These are phyloP conservation scores for Apiospora pterosperma DNA, from an alignment of 2,329 filamentous ascomycete genomes.

Conservation along the genomic window DNA sequence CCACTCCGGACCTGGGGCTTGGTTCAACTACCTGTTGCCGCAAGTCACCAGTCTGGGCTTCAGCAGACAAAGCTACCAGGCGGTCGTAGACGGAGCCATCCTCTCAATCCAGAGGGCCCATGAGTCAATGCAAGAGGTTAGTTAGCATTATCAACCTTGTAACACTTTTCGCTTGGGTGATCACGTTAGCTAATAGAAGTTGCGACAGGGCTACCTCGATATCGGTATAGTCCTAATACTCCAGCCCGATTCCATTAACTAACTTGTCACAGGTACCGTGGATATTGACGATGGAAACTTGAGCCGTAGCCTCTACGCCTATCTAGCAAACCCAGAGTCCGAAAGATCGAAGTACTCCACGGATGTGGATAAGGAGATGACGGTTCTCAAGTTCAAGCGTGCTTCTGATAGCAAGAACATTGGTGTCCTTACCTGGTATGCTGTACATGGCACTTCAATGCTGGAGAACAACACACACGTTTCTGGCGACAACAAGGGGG, in stretches of 20 bases:
- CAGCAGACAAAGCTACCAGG: conserved; percentile 77
- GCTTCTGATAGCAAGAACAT: conserved; percentile 69
- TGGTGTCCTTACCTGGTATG: conserved; percentile 85
- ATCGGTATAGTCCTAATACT: conserved; percentile 44
- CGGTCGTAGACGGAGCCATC: conserved; percentile 80
- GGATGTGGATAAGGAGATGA: conserved; percentile 71
- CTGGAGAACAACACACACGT: conserved; percentile 87
- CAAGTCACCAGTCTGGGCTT: conserved; percentile 87
- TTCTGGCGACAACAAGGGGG: conserved; percentile 89
- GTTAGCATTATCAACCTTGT: neutral
- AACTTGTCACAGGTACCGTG: conserved; percentile 33
- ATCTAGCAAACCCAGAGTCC: conserved; percentile 73
- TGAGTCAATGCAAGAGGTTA: conserved; percentile 53
- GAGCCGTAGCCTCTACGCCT: conserved; percentile 81
- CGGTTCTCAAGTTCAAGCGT: conserved; percentile 70
- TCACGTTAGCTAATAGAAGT: neutral
- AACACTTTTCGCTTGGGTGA: too few species aligned
- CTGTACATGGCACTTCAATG: conserved; percentile 87
- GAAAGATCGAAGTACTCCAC: conserved; percentile 67
- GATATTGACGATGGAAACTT: conserved; percentile 71
- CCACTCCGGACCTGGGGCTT: conserved; percentile 84
- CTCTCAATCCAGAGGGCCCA: conserved; percentile 79
- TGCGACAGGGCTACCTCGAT: conserved; percentile 58
- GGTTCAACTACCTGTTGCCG: conserved; percentile 87
- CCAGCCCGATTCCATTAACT: conserved; percentile 1